These are phyloP conservation scores for Phytopythium boreale DNA, from an alignment of 352 stramenopile species.

Conservation along the genomic window DNA sequence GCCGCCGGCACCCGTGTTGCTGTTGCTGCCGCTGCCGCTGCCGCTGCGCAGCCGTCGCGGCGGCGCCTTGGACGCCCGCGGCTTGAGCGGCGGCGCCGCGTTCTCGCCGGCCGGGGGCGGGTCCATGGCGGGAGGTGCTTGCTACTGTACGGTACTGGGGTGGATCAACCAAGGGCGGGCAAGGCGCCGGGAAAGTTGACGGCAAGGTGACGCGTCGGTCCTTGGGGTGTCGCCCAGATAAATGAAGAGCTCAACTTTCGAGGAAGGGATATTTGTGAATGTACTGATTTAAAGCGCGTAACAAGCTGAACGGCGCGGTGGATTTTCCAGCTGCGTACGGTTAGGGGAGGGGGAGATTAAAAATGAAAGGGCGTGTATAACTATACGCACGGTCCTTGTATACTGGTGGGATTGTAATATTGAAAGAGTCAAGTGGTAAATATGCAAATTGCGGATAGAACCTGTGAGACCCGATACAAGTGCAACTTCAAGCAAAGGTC, in stretches of 20 bases:
- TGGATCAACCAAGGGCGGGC: too few relatives aligned
- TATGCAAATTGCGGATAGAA: too few relatives aligned
- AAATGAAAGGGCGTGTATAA: background rate
- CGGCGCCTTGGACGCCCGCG: constrained; percentile 23
- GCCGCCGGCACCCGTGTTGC: constrained; percentile 10
- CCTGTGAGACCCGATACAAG: background rate
- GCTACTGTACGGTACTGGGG: too few relatives aligned
- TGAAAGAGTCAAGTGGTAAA: too few relatives aligned
- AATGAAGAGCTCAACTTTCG: background rate
- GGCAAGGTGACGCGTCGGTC: background rate
- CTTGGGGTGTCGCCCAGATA: too few relatives aligned
- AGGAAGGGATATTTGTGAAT: background rate
- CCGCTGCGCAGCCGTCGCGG: constrained; percentile 52
- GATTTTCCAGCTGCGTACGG: background rate
- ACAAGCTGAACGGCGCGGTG: background rate
- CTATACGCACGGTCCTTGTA: too few relatives aligned
- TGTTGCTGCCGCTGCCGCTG: constrained; percentile 48
- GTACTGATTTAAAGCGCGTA: background rate
- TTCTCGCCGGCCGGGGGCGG: background rate
- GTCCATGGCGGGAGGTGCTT: constrained; percentile 2
- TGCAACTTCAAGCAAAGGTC: background rate
- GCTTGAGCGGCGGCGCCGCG: constrained; percentile 26
- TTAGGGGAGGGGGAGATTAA: constrained; percentile 1
- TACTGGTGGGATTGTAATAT: background rate
- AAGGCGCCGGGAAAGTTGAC: too few relatives aligned